Conservation (phyloP, 192 early-diverging fungal genomes). For the Oehlia diaphana region DNA sequence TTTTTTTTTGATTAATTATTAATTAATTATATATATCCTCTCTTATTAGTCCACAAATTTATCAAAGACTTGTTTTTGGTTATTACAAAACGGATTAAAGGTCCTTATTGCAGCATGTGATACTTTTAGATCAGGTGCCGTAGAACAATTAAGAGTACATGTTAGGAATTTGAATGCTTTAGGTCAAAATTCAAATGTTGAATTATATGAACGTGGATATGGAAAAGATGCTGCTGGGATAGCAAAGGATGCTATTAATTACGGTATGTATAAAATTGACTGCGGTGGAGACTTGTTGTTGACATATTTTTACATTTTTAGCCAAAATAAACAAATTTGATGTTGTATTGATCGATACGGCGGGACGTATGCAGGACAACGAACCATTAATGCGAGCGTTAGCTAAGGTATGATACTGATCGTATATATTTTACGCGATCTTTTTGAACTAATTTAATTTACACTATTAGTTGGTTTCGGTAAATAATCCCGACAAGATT, state of each 20-base stretch:
- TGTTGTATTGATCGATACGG: constrained; percentile 94
- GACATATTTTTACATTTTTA: constrained; percentile 12
- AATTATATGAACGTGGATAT: constrained; percentile 93
- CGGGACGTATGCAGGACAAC: constrained; percentile 98
- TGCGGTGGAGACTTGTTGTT: background rate
- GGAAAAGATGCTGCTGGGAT: constrained; percentile 96
- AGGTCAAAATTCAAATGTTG: constrained; percentile 62
- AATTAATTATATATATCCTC: background rate
- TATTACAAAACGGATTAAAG: constrained; percentile 86
- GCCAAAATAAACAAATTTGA: constrained; percentile 76
- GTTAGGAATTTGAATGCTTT: constrained; percentile 84
- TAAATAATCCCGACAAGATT: constrained; percentile 94
- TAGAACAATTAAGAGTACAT: constrained; percentile 93
- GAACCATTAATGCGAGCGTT: constrained; percentile 96
- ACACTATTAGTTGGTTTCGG: constrained; percentile 66
- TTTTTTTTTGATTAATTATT: background rate
- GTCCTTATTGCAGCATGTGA: constrained; percentile 95
- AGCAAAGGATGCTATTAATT: constrained; percentile 89
- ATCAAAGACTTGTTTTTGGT: constrained; percentile 94
- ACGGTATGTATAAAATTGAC: constrained; percentile 47
- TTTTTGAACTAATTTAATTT: background rate
- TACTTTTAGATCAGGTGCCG: constrained; percentile 94
- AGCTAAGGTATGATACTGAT: constrained; percentile 64
- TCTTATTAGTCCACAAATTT: constrained; percentile 85
- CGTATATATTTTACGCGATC: background rate